Evolutionary conservation across 139 green algal species (phyloP), one percentile per base, ranked within the genome.

Genomic region (Mesotaenium endlicherianum): DNA sequence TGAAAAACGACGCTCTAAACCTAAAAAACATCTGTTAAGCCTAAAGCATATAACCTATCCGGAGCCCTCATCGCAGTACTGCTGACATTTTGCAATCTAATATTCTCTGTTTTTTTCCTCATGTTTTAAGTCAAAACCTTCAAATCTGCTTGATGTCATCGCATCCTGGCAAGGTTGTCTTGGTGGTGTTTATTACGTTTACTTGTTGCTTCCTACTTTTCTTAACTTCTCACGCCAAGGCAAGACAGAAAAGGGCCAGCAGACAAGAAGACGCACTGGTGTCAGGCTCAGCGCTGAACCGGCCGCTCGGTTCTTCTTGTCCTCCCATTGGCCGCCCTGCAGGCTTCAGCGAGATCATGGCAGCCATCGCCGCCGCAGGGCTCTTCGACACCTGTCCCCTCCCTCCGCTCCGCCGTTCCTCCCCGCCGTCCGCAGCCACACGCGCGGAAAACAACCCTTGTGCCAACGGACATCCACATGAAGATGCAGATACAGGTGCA

Each of bases 341-440:
- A 82, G 75, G 75, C 40, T 82, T 75, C 58, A 50, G 3, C 40
- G 14, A 6, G 26, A 75, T 82, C 31, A 82, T 82, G 75, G 75
- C 26, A 0, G 45, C 26, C 0, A 20, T 82, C 26, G 75, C 39
- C 20, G 16, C 26, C 11, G 36, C 75, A 5, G 75, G 75, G 8
- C 36, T 75, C 36, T 75, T 82, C 45, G 58, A 82, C 38, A 17
- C 36, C 36, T 26, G 31, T 20, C 58, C 38, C 0, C 47, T 41
- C 26, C n/a, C 38, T 2, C 34, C 40, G 17, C 55, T 82, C 26
- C n/a, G 36, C 6, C 3, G 20, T 2, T 38, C 36, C 2, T 17
- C 17, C 57, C 26, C 55, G 5, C 17, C 47, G 1, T 36, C 31
- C 47, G 50, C 30, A 2, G 50, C 31, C 8, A 70, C 14, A 0